Percentiles rank a stretch among this genome's conserved stretches.
Evolutionary conservation across 2,329 filamentous ascomycete genomes (phyloP).

Genomic region (Colletotrichum sublineola): DNA sequence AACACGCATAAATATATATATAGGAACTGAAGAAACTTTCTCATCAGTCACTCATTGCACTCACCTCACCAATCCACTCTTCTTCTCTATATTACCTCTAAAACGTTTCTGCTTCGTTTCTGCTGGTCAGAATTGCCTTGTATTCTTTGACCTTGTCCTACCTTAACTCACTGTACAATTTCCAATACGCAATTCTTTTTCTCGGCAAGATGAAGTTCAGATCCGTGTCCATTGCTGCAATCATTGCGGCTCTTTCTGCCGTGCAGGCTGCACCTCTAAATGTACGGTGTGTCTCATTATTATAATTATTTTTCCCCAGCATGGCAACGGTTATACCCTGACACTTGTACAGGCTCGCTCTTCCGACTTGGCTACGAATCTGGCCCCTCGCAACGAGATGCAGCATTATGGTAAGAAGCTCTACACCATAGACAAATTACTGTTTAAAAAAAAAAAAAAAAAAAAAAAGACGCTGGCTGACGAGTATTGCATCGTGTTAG

Average conservation of each 20-base stretch:
- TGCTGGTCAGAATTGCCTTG: neutral
- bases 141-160: neutral
- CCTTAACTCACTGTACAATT: neutral
- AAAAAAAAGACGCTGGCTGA: neutral
- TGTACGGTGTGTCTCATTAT: neutral
- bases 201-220: neutral
- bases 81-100: neutral
- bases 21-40: neutral
- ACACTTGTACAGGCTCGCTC: neutral
- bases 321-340: neutral
- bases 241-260: neutral
- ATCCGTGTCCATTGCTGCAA: neutral
- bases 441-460: neutral
- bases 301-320: neutral
- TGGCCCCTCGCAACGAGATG: neutral
- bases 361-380: neutral
- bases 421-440: too few species aligned
- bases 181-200: neutral
- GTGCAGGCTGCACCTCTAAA: neutral
- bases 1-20: neutral
- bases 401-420: neutral
- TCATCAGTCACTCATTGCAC: neutral
- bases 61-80: neutral
- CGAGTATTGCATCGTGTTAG: neutral
- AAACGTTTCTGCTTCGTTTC: neutral